A percentile compares a stretch with the other conserved stretches of the same genome.
These are phyloP conservation scores for Botryosphaeria agaves DNA, from an alignment of 2,329 filamentous ascomycete species.

Conservation along the genomic window DNA sequence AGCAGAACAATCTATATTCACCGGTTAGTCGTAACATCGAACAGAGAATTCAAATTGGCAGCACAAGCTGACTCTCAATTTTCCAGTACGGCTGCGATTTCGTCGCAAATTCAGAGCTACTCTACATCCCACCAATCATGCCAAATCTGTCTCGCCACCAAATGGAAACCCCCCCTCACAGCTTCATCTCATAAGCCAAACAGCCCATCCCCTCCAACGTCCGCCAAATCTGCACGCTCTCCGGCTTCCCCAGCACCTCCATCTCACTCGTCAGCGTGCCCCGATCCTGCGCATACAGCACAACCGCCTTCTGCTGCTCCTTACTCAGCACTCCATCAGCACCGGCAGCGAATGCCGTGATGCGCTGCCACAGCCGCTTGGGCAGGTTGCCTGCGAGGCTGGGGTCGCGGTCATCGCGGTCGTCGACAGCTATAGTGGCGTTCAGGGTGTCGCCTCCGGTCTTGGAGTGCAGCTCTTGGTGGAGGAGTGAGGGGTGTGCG, in stretches of 20 bases:
- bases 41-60: too few species aligned
- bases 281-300: slow-evolving; percentile 16
- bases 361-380: slow-evolving; percentile 12
- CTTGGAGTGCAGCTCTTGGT: slow-evolving; percentile 2
- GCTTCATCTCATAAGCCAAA: slow-evolving; percentile 14
- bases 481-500: slow-evolving; percentile 3
- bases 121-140: too few species aligned
- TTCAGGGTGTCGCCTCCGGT: slow-evolving; percentile 7
- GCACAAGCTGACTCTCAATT: too few species aligned
- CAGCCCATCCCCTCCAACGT: slow-evolving; percentile 21
- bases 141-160: too few species aligned
- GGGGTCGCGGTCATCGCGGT: slow-evolving; percentile 10
- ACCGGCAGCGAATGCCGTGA: slow-evolving; percentile 10
- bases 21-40: too few species aligned
- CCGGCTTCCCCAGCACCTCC: slow-evolving; percentile 16
- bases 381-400: slow-evolving; percentile 13
- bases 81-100: too few species aligned
- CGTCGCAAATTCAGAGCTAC: too few species aligned
- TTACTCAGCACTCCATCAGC: slow-evolving; percentile 13
- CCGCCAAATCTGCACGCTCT: slow-evolving; percentile 18
- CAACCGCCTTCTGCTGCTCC: slow-evolving; percentile 13
- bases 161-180: too few species aligned
- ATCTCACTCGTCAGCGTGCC: slow-evolving; percentile 13
- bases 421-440: slow-evolving; percentile 6
- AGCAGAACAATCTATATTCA: too few species aligned